Base-by-base conservation (phyloP, 768 basidiomycete genomes). In the Gymnopilus dilepis region DNA sequence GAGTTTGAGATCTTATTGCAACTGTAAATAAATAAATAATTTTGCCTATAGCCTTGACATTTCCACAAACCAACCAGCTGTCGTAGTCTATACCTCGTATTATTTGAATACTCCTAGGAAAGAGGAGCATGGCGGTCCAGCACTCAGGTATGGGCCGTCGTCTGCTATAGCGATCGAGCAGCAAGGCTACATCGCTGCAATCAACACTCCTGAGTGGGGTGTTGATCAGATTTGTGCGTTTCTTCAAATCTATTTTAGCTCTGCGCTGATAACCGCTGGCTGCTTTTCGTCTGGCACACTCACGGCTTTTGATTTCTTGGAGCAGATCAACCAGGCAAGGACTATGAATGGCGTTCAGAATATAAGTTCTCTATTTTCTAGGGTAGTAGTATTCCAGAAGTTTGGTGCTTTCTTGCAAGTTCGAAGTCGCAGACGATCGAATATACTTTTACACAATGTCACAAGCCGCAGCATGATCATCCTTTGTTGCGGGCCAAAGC, bases 201-300 rank as follows among this genome's bases (percentile, higher is more conserved):
- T 86, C 56, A 83, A 86, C 61, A 83, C 79, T 4, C 84, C 84
- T 0, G 79, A 85, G 67, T 86, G 82, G 82, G 72, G 73, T 17
- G 75, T 83, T 2, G 78, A 85, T 68, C 82, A 84, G 64, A 84
- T 85, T 47, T 82, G 82, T 84, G 63, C 66, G 82, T 76, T 28
- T 30, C 12, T 48, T 17, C 17, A 48, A 30, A 48, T 48, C 28
- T 48, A 48, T 48, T 48, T 28, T 48, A 30, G 47, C 47, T 24
- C 47, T 48, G 33, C 33, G 55, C 28, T 54, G 30, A n/a, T 47
- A 21, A 17, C 41, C 58, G 41, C 41, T 17, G 51, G 24, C 19
- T 28, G 37, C 37, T 13, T 13, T 17, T 58, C 17, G 47, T 24
- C 22, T 21, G 33, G n/a, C 26, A 21, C 12, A 26, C 22, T 17